Base-by-base conservation (phyloP, 139 green algal species). In the Pleodorina starrii region DNA sequence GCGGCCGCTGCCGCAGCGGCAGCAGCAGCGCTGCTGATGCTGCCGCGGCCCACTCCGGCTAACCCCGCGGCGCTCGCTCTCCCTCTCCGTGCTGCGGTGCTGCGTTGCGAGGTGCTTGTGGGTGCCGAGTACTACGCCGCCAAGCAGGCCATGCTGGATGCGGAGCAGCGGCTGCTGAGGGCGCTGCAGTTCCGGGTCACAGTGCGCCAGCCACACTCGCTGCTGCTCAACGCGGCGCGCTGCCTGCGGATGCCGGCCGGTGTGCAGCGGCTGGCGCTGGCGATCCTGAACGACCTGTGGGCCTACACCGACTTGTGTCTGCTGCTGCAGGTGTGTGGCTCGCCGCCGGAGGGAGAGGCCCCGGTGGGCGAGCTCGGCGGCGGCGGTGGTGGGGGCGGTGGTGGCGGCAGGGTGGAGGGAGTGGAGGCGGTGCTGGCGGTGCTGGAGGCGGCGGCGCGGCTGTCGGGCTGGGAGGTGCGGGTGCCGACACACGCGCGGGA, bases 281-380 rank as follows among this genome's bases (percentile, higher is more conserved):
- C 59, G 5, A 57, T 86, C 23, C 59, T 86, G 10, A 86, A 86
- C 59, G 80, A 86, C 80, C 40, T 86, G 40, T 86, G 80, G 80
- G 3, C 17, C 42, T 75, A 63, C 59, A 86, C 59, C 25, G 10
- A 44, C 78, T 29, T 74, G 9, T 74, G 78, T 23, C 6, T 73
- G 59, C 2, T 76, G 59, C 27, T n/a, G 50, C 12, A 35, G 17
- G 32, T 25, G 25, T 66, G 21, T 21, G 21, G 6, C 21, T 66
- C 54, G 29, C 29, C 54, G n/a, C n/a, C n/a, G n/a, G n/a, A n/a
- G n/a, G n/a, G n/a, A n/a, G 6, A 12, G 23, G 72, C 23, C 1
- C 42, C 42, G 72, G 32, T 9, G 10, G 5, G 57, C 57, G 57
- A 10, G 48, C 48, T 57, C 11, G 48, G 48, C 10, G 48, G 48